These are phyloP conservation scores for Plasmodium malariae DNA, from an alignment of 169 alveolate species.

Conservation along the genomic window DNA sequence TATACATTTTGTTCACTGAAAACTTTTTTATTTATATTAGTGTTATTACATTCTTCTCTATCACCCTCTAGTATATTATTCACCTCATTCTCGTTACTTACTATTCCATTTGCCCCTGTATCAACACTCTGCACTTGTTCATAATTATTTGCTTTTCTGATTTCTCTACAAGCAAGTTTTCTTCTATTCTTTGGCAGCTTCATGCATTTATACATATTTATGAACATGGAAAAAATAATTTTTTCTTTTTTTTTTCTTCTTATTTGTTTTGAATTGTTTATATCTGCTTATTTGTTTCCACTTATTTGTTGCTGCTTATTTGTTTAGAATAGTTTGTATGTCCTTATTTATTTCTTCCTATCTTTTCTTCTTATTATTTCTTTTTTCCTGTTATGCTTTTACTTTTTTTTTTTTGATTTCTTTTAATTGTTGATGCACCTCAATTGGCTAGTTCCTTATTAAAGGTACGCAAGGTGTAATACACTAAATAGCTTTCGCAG, in stretches of 20 bases:
- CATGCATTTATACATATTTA: conserved; percentile 28
- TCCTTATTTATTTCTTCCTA: background rate
- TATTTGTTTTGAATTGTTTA: background rate
- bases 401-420: background rate
- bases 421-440: background rate
- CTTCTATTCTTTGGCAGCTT: background rate
- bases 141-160: background rate
- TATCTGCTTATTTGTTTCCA: background rate
- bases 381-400: conserved; percentile 1
- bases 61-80: background rate
- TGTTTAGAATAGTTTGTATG: background rate
- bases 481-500: no score
- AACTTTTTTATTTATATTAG: conserved; percentile 1
- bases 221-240: background rate
- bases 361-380: background rate
- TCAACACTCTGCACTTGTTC: background rate
- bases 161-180: background rate
- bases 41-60: conserved; percentile 8
- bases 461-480: background rate
- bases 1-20: conserved; percentile 2
- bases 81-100: background rate
- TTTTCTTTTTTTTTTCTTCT: background rate
- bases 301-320: background rate
- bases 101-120: background rate
- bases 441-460: background rate